Evolutionary conservation across 1,139 yeast species (phyloP).

Genomic region (Candida sojae): DNA sequence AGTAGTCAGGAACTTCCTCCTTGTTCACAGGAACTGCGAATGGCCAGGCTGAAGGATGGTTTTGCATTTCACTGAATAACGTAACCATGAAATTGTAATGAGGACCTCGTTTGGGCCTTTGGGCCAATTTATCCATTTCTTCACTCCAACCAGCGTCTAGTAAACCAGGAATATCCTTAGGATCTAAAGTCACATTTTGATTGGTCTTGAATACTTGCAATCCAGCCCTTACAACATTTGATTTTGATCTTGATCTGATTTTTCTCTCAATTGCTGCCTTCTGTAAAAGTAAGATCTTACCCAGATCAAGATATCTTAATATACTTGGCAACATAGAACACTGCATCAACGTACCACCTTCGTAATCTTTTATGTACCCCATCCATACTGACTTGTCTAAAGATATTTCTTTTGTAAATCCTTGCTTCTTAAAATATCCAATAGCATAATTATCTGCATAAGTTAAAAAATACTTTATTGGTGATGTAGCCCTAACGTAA

Average conservation of each 20-base stretch:
- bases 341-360: conserved; percentile 98
- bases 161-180: conserved; percentile 82
- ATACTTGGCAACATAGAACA: conserved; percentile 89
- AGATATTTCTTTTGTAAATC: conserved; percentile 92
- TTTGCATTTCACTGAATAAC: conserved; percentile 80
- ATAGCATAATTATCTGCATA: conserved; percentile 99
- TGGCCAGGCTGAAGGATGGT: conserved; percentile 99
- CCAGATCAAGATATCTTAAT: conserved; percentile 80
- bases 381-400: conserved; percentile 88
- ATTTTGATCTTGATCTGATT: conserved; percentile 74
- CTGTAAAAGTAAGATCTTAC: conserved; percentile 80
- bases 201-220: conserved; percentile 66
- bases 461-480: conserved; percentile 84
- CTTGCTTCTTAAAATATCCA: conserved; percentile 97
- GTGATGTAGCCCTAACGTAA: conserved; percentile 87
- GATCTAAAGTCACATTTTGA: conserved; percentile 44
- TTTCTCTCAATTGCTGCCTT: conserved; percentile 89
- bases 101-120: conserved; percentile 91
- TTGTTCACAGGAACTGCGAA: conserved; percentile 89
- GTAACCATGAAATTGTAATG: conserved; percentile 94
- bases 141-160: conserved; percentile 97
- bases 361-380: conserved; percentile 98
- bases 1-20: conserved; percentile 95
- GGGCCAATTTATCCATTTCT: conserved; percentile 96
- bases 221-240: conserved; percentile 84